A percentile compares a stretch with the other conserved stretches of the same genome.
Evolutionary conservation across 2,329 filamentous ascomycete genomes (phyloP).

Genomic region (Gyromitra esculenta): DNA sequence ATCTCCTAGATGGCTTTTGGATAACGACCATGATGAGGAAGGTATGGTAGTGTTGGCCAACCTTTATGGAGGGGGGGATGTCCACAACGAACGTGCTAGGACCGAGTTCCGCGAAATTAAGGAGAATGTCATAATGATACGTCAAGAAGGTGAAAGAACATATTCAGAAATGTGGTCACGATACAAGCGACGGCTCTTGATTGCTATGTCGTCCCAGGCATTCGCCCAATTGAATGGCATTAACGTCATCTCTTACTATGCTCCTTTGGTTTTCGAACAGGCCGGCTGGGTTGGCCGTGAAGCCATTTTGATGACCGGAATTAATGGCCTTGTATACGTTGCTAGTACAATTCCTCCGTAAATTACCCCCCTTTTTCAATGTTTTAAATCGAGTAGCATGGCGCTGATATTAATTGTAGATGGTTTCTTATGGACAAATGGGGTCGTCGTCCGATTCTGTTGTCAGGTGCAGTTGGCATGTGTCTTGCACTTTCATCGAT

Average conservation of each 20-base stretch:
- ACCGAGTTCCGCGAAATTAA: constrained; percentile 99
- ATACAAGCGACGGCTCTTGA: constrained; percentile 91
- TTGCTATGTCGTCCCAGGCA: constrained; percentile 97
- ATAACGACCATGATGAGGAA: constrained; percentile 98
- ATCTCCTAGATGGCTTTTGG: constrained; percentile 95
- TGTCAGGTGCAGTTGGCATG: constrained; percentile 91
- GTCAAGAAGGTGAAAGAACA: constrained; percentile 91
- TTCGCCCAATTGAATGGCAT: constrained; percentile 98
- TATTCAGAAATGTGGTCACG: constrained; percentile 95
- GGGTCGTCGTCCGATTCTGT: constrained; percentile 86
- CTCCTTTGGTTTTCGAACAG: constrained; percentile 93
- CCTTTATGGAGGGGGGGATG: constrained; percentile 92
- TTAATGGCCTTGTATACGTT: constrained; percentile 92
- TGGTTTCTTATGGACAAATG: constrained; percentile 97
- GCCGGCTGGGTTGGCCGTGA: constrained; percentile 93
- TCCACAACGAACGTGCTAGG: constrained; percentile 88
- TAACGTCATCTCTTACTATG: constrained; percentile 99
- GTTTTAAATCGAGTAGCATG: background rate
- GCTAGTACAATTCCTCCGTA: constrained; percentile 86
- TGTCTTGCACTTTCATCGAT: constrained; percentile 85
- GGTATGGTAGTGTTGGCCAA: constrained; percentile 98
- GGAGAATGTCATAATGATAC: constrained; percentile 91
- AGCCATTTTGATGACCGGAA: constrained; percentile 95
- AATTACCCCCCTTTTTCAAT: constrained; percentile 11
- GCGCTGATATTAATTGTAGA: constrained; percentile 23